Evolutionary conservation across 2,329 filamentous ascomycete species (phyloP), one percentile per base, ranked within the genome.

Genomic region (Fusarium sp.): DNA sequence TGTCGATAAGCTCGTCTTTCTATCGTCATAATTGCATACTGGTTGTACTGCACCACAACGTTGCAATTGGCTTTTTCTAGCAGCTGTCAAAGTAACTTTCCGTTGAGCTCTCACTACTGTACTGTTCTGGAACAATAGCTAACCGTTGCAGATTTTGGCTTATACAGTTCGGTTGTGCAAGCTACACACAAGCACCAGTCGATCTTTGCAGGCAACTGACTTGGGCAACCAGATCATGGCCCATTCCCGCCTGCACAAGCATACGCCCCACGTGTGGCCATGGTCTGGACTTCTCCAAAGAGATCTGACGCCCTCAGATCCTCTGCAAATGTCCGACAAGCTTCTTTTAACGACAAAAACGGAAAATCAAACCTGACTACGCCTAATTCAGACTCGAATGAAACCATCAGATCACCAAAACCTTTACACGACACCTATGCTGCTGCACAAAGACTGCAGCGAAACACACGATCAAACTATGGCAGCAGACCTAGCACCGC

Each of bases 101-200:
- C n/a, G 24, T 37, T 41, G 24, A 24, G 27, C 13, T 11, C n/a
- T 4, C 40, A 12, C 53, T 12, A 2, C 10, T 24, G 7, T 47
- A 2, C 10, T 24, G 7, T 47, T 46, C 44, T 8, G 24, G 27
- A 42, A 29, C 3, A 27, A 14, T 27, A 61, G 44, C 57, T 60
- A 41, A 58, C 13, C 10, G n/a, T 7, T 27, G 3, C 62, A 95
- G 94, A 98, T 81, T 93, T 92, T 80, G 86, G 85, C 56, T 86
- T 93, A 34, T 91, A 90, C 65, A 90, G 93, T 61, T 88, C 91
- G 0, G 92, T 98, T 5, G 94, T 97, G 18, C 92, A 98, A 61
- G 91, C 90, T 37, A 96, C 94, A 34, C 94, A 98, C 81, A 87
- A 90, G 52, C 89, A 94, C 78, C 92, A 91, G 76, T 84, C 89